These are phyloP conservation scores for Wickerhamiella domercqiae DNA, from an alignment of 805 yeast species.

Conservation along the genomic window DNA sequence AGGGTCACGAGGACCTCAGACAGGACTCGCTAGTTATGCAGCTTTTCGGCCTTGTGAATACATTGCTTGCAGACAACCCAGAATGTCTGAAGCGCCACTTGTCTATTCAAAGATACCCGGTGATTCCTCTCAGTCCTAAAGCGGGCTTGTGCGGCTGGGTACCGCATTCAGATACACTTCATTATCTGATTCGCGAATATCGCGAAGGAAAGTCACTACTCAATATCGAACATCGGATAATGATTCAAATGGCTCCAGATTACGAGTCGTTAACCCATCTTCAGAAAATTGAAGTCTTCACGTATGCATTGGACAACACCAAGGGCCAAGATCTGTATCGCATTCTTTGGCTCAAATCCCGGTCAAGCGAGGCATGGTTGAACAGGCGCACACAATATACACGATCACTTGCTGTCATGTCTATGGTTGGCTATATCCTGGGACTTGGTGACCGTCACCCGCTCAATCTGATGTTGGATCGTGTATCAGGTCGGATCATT, in stretches of 20 bases:
- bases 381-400: slow-evolving; percentile 95
- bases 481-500: slow-evolving; percentile 86
- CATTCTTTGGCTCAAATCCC: slow-evolving; percentile 89
- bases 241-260: slow-evolving; percentile 97
- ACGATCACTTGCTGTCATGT: slow-evolving; percentile 92
- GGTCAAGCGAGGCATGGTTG: slow-evolving; percentile 94
- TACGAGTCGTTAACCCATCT: slow-evolving; percentile 77
- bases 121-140: slow-evolving; percentile 90
- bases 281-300: slow-evolving; percentile 92
- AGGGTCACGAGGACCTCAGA: slow-evolving; percentile 96
- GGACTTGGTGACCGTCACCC: slow-evolving; percentile 98
- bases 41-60: slow-evolving; percentile 85
- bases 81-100: slow-evolving; percentile 93
- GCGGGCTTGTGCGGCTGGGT: slow-evolving; percentile 98
- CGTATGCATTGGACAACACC: slow-evolving; percentile 88
- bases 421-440: slow-evolving; percentile 93
- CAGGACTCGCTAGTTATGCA: slow-evolving; percentile 98
- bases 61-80: slow-evolving; percentile 73
- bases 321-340: slow-evolving; percentile 92
- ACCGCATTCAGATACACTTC: slow-evolving; percentile 93
- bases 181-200: slow-evolving; percentile 78
- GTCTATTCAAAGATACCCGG: slow-evolving; percentile 82
- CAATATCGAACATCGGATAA: slow-evolving; percentile 86
- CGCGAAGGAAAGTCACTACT: slow-evolving; percentile 80
- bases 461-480: slow-evolving; percentile 85